Evolutionary conservation across 768 basidiomycete genomes (phyloP).

Genomic region (Kwoniella dejecticola): DNA sequence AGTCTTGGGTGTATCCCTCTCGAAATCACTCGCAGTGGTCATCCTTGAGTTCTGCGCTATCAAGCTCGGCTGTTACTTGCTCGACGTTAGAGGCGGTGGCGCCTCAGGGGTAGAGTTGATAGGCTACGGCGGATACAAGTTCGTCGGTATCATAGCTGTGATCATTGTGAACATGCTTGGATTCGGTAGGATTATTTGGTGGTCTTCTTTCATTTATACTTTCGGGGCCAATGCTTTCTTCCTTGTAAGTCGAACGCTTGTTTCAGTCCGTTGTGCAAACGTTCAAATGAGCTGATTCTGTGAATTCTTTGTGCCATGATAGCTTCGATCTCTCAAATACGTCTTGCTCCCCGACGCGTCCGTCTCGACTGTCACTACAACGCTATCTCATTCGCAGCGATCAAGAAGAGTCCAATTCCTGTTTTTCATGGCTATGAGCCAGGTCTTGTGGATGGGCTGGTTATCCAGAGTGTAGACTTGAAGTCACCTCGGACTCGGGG

Average conservation of each 20-base stretch:
- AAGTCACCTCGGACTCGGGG: too few species aligned
- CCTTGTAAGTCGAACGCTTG: conserved; percentile 78
- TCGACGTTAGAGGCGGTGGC: conserved; percentile 76
- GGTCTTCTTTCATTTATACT: conserved; percentile 75
- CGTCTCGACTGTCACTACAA: conserved; percentile 61
- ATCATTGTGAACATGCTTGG: conserved; percentile 72
- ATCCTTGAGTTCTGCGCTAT: conserved; percentile 86
- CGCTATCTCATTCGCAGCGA: conserved; percentile 75
- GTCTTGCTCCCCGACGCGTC: conserved; percentile 83
- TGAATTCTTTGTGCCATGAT: too few species aligned
- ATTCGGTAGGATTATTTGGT: conserved; percentile 66
- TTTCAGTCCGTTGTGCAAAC: too few species aligned
- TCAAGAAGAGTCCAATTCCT: conserved; percentile 85
- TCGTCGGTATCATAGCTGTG: conserved; percentile 87
- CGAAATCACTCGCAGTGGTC: conserved; percentile 79
- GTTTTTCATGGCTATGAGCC: conserved; percentile 77
- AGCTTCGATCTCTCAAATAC: conserved; percentile 91
- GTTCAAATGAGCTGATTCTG: too few species aligned
- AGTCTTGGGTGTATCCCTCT: conserved; percentile 81
- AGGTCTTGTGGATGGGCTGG: conserved; percentile 82
- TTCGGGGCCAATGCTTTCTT: conserved; percentile 92
- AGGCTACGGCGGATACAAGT: conserved; percentile 96
- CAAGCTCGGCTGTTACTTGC: conserved; percentile 87
- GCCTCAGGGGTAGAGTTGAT: conserved; percentile 68
- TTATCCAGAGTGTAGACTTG: conserved; percentile 67